Evolutionary conservation across 345 rosid genomes (phyloP), one percentile per base, ranked within the genome.

Genomic region (Luvunga scandens): DNA sequence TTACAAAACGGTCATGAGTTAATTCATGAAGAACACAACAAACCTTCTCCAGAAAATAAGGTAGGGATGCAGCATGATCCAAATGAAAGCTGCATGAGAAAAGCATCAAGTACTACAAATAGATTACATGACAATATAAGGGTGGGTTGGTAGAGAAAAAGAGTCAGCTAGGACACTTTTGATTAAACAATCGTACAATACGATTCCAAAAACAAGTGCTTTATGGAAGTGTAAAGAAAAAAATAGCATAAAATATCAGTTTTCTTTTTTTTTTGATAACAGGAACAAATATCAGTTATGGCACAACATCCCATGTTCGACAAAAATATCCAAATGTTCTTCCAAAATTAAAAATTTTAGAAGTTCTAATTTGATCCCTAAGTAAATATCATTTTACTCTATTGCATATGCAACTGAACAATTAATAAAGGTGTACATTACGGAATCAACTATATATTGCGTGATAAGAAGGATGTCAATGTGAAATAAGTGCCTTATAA

Each of bases 41-140:
- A 82, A 95, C 99, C 97, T 93, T 93, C 82, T 93, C 98, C 61
- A 95, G 88, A 83, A 95, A 94, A 83, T 95, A 95, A 61, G 99
- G 99, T 27, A 95, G 77, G 50, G 98, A 95, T 50, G 98, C 99
- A 75, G 98, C 99, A 84, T 95, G 99, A 87, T 94, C 99, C 93
- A 95, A 87, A 87, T 95, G 99, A 93, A 95, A 95, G 85, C 99
- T 95, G 93, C 91, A 90, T 72, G 66, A 9, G 45, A 68, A 77
- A 79, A 73, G 7, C 38, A 79, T 42, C 19, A 57, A 70, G 16
- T 10, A 4, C 48, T 53, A 38, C 16, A 45, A 12, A 59, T n/a
- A 0, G 34, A n/a, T 25, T 9, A 62, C 53, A 12, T 27, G 13
- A 38, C 18, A 69, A 71, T 22, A 36, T 50, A 4, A 9, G 21